Evolutionary conservation across 352 stramenopile genomes (phyloP), one percentile per base, ranked within the genome.

Genomic region (Stramenopiles sp.): DNA sequence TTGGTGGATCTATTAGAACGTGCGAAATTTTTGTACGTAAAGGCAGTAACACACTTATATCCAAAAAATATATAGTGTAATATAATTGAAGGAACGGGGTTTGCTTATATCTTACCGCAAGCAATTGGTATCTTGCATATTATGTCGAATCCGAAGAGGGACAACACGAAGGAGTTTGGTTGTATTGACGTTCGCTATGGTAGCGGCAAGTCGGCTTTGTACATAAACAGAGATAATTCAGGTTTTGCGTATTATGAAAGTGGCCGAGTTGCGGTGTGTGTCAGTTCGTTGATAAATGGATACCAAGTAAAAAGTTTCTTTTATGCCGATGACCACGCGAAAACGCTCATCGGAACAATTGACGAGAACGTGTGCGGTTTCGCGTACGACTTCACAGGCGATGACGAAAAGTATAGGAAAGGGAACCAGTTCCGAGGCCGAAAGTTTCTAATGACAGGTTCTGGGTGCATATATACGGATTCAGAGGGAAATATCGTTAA

Each of bases 261-360:
- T 4, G 84, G 85, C 0, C 82, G 84, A 68, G 81, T 90, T 18
- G 84, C 85, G 12, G 84, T 82, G 31, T 89, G 84, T 69, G 79
- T 84, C n/a, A 89, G 84, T 79, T 86, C 43, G 25, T 63, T 83
- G 71, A 83, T 89, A 37, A 90, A 82, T 73, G 78, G 79, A 18
- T 86, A 87, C 63, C 85, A 89, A 76, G 75, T 1, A 87, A 88
- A 76, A 82, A 82, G 0, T 84, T 81, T 79, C 68, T 78, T 81
- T 75, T 81, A 81, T 74, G 77, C 73, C 34, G 74, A 81, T 34
- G 78, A 81, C 37, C 12, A 30, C 18, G 35, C 43, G 3, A 74
- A 49, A n/a, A 82, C 77, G 37, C 71, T 80, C 63, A 33, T 81
- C 1, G 76, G 78, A 36, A 68, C 69, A 3, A 25, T 81, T 1